Percentiles rank a stretch among this genome's conserved stretches.
Evolutionary conservation across 108 stramenopile species (phyloP).

Genomic region (Aureococcus anophagefferens): DNA sequence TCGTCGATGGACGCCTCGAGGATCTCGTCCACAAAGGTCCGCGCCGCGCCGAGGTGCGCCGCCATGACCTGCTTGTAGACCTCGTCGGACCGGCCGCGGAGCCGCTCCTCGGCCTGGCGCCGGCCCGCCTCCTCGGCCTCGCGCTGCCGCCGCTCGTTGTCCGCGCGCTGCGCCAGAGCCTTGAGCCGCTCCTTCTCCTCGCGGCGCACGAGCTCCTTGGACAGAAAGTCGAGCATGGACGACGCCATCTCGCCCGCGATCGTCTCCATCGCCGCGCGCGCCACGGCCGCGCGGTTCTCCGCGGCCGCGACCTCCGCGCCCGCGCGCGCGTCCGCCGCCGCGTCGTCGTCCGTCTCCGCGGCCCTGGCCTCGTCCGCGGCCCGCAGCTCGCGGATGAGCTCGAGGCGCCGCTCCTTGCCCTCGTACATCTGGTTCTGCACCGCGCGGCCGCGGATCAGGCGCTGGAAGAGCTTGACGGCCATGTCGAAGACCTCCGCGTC

Average conservation of each 20-base stretch:
- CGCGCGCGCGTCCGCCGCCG: background rate
- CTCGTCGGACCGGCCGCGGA: constrained; percentile 10
- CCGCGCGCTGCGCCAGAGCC: constrained; percentile 9
- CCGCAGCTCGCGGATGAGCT: constrained; percentile 38
- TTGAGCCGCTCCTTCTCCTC: constrained; percentile 18
- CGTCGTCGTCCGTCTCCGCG: background rate
- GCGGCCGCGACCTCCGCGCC: background rate
- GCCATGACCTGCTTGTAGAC: constrained; percentile 21
- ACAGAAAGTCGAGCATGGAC: constrained; percentile 21
- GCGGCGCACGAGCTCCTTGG: constrained; percentile 23
- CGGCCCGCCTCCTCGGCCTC: constrained; percentile 26
- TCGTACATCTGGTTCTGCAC: constrained; percentile 43
- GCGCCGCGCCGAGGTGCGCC: constrained; percentile 14
- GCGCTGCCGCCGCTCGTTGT: constrained; percentile 11
- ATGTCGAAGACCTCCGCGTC: constrained; percentile 1
- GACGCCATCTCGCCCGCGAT: constrained; percentile 23
- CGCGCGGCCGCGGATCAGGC: constrained; percentile 38
- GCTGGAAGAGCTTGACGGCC: constrained; percentile 28
- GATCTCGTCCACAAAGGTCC: too few relatives aligned
- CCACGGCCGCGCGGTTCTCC: background rate
- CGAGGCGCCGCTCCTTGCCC: constrained; percentile 28
- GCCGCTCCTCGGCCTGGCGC: constrained; percentile 28
- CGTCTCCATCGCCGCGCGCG: constrained; percentile 14
- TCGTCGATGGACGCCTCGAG: too few relatives aligned
- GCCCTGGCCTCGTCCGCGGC: constrained; percentile 7